These are phyloP conservation scores for Nothophoma quercina DNA, from an alignment of 2,329 filamentous ascomycete species.

Conservation along the genomic window DNA sequence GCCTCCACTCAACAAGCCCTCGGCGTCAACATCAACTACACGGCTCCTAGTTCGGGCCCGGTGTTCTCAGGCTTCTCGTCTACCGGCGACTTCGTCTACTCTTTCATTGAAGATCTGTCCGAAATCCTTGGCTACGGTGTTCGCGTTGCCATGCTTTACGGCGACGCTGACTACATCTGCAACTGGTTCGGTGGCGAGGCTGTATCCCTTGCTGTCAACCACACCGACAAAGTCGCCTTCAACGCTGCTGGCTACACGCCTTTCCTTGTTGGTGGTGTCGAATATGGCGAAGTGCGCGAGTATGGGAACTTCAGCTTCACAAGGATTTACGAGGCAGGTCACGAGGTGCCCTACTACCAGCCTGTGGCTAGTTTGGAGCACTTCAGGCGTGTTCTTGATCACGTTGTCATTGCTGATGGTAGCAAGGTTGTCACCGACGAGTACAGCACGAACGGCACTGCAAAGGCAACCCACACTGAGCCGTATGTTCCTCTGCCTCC, in stretches of 20 bases:
- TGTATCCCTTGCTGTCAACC: slow-evolving; percentile 66
- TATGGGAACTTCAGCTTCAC: slow-evolving; percentile 53
- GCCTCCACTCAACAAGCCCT: slow-evolving; percentile 59
- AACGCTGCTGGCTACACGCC: slow-evolving; percentile 75
- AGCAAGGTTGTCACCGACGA: slow-evolving; percentile 34
- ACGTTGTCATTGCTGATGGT: slow-evolving; percentile 42
- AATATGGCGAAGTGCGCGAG: slow-evolving; percentile 52
- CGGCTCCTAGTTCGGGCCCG: slow-evolving; percentile 47
- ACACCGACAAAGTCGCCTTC: slow-evolving; percentile 62
- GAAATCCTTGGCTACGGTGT: slow-evolving; percentile 63
- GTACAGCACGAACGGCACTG: slow-evolving; percentile 43
- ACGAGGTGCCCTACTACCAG: slow-evolving; percentile 56
- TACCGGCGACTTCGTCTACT: slow-evolving; percentile 57
- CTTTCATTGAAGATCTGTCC: slow-evolving; percentile 56
- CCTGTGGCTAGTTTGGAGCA: slow-evolving; percentile 40
- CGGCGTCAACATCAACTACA: slow-evolving; percentile 64
- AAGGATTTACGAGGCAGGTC: slow-evolving; percentile 50
- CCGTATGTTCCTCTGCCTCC: slow-evolving; percentile 37
- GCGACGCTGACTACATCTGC: slow-evolving; percentile 66
- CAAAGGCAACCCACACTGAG: slow-evolving; percentile 44
- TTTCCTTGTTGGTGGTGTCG: slow-evolving; percentile 53
- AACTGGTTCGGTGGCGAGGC: slow-evolving; percentile 78
- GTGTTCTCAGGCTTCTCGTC: slow-evolving; percentile 55
- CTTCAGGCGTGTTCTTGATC: slow-evolving; percentile 39
- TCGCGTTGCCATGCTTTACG: slow-evolving; percentile 64